These are phyloP conservation scores for Trypanosoma vivax DNA, from an alignment of 208 protist species.

Conservation along the genomic window DNA sequence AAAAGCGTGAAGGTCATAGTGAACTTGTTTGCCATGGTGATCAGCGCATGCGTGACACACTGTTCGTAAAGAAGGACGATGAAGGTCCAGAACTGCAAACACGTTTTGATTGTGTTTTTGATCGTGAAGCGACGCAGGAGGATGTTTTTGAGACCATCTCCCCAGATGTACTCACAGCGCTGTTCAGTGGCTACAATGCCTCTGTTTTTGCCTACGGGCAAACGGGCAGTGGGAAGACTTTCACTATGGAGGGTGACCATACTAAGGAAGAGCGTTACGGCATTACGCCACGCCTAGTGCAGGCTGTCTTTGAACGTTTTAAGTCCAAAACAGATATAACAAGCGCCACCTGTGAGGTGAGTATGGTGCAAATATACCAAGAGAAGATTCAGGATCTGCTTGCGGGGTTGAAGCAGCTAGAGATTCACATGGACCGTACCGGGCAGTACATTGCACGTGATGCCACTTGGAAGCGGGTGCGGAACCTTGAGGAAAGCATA, in stretches of 20 bases:
- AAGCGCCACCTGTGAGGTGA: slow-evolving; percentile 63
- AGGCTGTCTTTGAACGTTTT: slow-evolving; percentile 67
- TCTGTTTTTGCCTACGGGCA: slow-evolving; percentile 95
- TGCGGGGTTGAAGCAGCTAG: slow-evolving; percentile 67
- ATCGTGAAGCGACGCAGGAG: slow-evolving; percentile 31
- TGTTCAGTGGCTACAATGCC: slow-evolving; percentile 88
- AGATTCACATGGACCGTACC: slow-evolving; percentile 85
- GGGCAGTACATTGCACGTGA: slow-evolving; percentile 85
- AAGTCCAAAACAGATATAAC: slow-evolving; percentile 57
- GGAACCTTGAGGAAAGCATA: slow-evolving; percentile 69
- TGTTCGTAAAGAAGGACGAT: slow-evolving; percentile 77
- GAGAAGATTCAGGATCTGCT: slow-evolving; percentile 86
- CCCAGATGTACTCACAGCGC: slow-evolving; percentile 55
- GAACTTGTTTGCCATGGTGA: slow-evolving; percentile 60
- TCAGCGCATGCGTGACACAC: slow-evolving; percentile 48
- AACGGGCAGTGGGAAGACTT: slow-evolving; percentile 93
- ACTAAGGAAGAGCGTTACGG: slow-evolving; percentile 28
- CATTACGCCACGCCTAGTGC: slow-evolving; percentile 75
- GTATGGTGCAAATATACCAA: slow-evolving; percentile 88
- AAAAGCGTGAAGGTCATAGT: slow-evolving; percentile 60
- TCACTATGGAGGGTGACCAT: slow-evolving; percentile 82
- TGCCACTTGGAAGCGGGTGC: slow-evolving; percentile 66
- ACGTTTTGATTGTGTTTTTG: slow-evolving; percentile 84
- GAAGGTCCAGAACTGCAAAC: slow-evolving; percentile 51
- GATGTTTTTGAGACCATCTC: slow-evolving; percentile 61